phyloP scores from a whole-genome alignment of 2,329 filamentous ascomycete species.

The Botryotinia convoluta region DNA sequence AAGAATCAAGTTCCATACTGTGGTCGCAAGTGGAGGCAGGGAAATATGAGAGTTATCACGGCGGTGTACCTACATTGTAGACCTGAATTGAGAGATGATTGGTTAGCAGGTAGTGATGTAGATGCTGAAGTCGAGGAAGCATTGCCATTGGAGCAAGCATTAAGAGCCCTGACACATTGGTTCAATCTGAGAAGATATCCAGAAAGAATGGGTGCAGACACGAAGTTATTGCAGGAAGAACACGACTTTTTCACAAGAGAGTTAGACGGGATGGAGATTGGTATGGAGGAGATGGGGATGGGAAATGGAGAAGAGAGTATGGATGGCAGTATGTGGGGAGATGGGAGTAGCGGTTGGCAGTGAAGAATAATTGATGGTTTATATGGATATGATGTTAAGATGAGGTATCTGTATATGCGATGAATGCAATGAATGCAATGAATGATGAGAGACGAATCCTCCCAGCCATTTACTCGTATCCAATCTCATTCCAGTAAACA shows the following conservation, averaged over 20 bases:
- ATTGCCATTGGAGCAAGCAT: constrained; percentile 84
- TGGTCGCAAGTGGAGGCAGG: constrained; percentile 95
- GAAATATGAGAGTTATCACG: constrained; percentile 98
- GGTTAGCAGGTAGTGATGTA: constrained; percentile 86
- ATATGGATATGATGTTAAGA: neutral
- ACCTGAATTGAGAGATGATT: constrained; percentile 90
- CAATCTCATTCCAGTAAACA: neutral
- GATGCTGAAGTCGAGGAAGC: constrained; percentile 94
- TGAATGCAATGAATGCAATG: neutral
- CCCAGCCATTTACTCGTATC: neutral
- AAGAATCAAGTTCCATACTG: constrained; percentile 98
- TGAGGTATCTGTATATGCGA: neutral
- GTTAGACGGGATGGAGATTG: constrained; percentile 66
- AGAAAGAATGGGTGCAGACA: constrained; percentile 63
- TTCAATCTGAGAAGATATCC: constrained; percentile 83
- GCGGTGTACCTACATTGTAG: constrained; percentile 92
- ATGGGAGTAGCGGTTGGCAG: constrained; percentile 8
- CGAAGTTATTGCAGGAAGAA: constrained; percentile 63
- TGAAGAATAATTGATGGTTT: neutral
- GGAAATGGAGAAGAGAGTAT: constrained; percentile 27
- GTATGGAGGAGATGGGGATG: constrained; percentile 31
- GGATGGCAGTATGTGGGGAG: constrained; percentile 16
- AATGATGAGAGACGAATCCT: neutral
- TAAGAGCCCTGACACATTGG: constrained; percentile 90
- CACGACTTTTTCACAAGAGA: constrained; percentile 78